Conservation (phyloP, 768 basidiomycete genomes). For the Leccinum disarticulatum region DNA sequence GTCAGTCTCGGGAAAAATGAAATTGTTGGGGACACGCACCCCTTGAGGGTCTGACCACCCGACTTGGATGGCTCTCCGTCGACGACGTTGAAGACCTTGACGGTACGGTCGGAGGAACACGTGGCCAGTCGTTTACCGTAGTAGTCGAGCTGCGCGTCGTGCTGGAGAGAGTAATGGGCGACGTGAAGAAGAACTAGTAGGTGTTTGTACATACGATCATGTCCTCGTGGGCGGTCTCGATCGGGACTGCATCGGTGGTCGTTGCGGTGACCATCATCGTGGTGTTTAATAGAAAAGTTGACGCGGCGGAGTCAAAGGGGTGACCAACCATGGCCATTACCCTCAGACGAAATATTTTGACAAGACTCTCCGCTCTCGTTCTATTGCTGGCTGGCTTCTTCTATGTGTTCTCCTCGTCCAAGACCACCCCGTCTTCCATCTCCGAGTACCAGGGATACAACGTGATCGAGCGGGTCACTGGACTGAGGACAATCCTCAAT, state of each 20-base stretch:
- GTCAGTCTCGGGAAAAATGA: too few relatives aligned
- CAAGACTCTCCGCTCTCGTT: constrained; percentile 18
- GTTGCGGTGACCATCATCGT: constrained; percentile 35
- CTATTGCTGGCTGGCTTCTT: constrained; percentile 23
- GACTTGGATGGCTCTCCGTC: too few relatives aligned
- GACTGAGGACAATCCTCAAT: constrained; percentile 68
- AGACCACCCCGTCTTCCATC: constrained; percentile 14
- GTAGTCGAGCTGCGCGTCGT: too few relatives aligned
- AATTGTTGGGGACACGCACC: too few relatives aligned
- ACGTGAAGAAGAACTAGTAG: background rate
- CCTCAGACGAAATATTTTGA: constrained; percentile 31
- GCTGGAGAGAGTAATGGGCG: background rate
- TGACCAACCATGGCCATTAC: constrained; percentile 26
- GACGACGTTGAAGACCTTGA: too few relatives aligned
- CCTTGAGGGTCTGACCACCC: too few relatives aligned
- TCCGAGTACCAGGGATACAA: constrained; percentile 55
- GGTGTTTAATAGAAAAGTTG: background rate
- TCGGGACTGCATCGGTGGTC: constrained; percentile 69
- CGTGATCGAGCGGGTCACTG: constrained; percentile 63
- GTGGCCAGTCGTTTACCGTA: too few relatives aligned
- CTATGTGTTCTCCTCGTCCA: constrained; percentile 22
- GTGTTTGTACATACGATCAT: constrained; percentile 72
- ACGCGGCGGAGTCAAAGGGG: background rate
- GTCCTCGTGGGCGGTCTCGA: constrained; percentile 97
- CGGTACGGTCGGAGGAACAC: too few relatives aligned